A percentile compares a stretch with the other conserved stretches of the same genome.
phyloP scores from a whole-genome alignment of 2,329 filamentous ascomycete species.

The Geosmithia morbida region DNA sequence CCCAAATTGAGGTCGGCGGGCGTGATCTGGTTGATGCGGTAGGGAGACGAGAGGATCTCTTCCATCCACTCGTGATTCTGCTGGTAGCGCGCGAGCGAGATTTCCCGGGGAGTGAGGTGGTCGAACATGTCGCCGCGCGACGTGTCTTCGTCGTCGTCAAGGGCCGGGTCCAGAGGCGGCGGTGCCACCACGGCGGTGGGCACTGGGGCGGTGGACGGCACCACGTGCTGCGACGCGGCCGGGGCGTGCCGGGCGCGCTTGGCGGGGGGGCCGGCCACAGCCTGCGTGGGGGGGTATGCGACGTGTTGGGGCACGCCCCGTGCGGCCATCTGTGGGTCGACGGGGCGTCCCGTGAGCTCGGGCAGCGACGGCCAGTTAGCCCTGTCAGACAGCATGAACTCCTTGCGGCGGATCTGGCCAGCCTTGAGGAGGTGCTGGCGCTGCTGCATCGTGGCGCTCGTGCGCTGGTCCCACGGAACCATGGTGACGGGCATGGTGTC shows the following conservation, averaged over 20 bases:
- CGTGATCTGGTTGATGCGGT: constrained; percentile 69
- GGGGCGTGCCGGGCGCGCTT: constrained; percentile 37
- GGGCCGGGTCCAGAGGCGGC: constrained; percentile 22
- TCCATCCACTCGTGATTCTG: constrained; percentile 99
- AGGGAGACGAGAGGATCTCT: constrained; percentile 84
- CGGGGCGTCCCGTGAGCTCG: constrained; percentile 31
- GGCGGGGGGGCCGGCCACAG: constrained; percentile 32
- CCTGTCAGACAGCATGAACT: constrained; percentile 87
- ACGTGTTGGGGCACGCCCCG: constrained; percentile 42
- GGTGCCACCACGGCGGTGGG: neutral
- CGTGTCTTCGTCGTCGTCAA: constrained; percentile 85
- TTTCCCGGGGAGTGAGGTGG: constrained; percentile 74
- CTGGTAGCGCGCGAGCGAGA: constrained; percentile 74
- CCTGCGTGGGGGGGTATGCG: constrained; percentile 46
- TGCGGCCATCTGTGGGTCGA: constrained; percentile 30
- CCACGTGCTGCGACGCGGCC: constrained; percentile 20
- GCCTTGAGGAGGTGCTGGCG: constrained; percentile 54
- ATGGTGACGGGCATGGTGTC: constrained; percentile 57
- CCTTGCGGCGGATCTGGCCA: constrained; percentile 74
- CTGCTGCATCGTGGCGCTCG: constrained; percentile 45
- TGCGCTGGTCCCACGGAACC: constrained; percentile 48
- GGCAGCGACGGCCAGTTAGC: constrained; percentile 80
- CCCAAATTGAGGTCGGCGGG: constrained; percentile 81
- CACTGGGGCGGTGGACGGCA: constrained; percentile 1
- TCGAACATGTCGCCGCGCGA: constrained; percentile 83